Conservation (phyloP, 257 asterid genomes). For the Buddleja alternifolia region DNA sequence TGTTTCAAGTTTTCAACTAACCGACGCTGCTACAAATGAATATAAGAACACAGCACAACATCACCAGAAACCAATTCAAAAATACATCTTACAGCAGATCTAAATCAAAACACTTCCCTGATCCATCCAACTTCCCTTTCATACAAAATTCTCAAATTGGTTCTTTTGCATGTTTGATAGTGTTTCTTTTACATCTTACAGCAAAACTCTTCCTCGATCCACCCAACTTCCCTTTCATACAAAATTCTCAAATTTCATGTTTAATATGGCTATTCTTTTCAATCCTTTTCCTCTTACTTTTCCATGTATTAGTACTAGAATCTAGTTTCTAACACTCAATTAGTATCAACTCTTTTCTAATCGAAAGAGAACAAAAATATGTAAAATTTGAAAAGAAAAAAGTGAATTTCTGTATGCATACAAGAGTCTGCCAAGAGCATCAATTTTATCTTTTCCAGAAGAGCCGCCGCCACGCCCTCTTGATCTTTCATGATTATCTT, state of each 20-base stretch:
- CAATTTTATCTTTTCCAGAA: constrained; percentile 63
- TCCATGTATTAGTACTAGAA: background rate
- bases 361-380: background rate
- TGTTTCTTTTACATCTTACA: no score
- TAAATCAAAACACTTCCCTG: background rate
- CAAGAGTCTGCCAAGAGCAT: constrained; percentile 84
- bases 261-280: background rate
- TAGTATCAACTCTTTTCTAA: no score
- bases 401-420: constrained; percentile 38
- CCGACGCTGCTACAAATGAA: background rate
- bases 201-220: background rate
- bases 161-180: no score
- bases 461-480: constrained; percentile 48
- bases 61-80: background rate
- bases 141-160: background rate
- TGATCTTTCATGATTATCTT: constrained; percentile 42
- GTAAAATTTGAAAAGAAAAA: background rate
- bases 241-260: background rate
- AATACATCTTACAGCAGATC: no score
- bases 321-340: no score
- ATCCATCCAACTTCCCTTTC: background rate
- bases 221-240: background rate
- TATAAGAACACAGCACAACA: background rate
- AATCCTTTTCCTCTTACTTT: background rate
- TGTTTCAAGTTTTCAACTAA: background rate